Percentiles rank a stretch among this genome's conserved stretches.
Evolutionary conservation across 768 basidiomycete species (phyloP).

Genomic region (Wakefieldia striispora): DNA sequence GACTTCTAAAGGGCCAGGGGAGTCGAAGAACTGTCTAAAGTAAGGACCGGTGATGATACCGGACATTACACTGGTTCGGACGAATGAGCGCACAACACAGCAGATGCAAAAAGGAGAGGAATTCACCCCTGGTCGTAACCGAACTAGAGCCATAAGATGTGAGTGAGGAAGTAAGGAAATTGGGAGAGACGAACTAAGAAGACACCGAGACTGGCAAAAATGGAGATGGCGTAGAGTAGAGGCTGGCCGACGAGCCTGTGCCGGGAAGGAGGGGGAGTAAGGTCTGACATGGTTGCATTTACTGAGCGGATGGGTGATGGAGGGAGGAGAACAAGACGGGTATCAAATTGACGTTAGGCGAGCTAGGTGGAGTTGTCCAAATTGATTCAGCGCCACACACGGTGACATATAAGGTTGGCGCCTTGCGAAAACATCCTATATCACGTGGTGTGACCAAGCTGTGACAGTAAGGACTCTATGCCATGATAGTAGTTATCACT

Average conservation of each 20-base stretch:
- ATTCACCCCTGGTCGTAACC: conserved; percentile 84
- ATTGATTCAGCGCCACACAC: conserved; percentile 20
- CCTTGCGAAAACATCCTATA: no score
- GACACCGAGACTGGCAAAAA: conserved; percentile 82
- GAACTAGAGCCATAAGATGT: conserved; percentile 44
- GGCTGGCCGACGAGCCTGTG: conserved; percentile 72
- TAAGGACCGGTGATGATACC: conserved; percentile 89
- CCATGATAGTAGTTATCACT: no score
- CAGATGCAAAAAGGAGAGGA: conserved; percentile 3
- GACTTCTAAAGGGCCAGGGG: conserved; percentile 68
- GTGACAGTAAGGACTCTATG: no score
- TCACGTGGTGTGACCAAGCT: no score
- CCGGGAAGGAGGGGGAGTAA: conserved; percentile 28
- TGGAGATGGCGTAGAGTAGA: conserved; percentile 74
- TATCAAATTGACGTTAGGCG: background rate
- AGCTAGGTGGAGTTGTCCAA: conserved; percentile 18
- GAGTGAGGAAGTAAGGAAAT: conserved; percentile 1
- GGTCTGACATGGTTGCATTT: conserved; percentile 57
- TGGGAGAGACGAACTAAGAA: conserved; percentile 60
- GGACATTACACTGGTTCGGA: conserved; percentile 68
- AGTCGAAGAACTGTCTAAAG: conserved; percentile 79
- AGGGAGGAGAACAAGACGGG: conserved; percentile 12
- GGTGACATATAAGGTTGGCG: no score
- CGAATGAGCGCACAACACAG: conserved; percentile 3
- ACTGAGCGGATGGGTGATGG: conserved; percentile 19